phyloP scores from a whole-genome alignment of 116 monocot genomes.

The Phalaenopsis hybrid region DNA sequence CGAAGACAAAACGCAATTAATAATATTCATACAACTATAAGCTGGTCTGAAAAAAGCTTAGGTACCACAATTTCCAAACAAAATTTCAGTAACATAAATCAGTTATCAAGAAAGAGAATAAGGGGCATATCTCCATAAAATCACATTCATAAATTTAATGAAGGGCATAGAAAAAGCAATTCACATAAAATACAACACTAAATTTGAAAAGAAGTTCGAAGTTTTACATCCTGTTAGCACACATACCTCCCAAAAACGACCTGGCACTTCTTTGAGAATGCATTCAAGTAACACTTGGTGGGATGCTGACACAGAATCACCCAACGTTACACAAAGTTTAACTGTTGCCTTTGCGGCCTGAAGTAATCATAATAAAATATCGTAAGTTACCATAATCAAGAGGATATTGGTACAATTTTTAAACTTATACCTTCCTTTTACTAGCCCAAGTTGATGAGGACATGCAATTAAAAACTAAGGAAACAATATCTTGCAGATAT shows the following conservation, averaged over 20 bases:
- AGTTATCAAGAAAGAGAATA: not conserved
- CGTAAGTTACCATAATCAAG: not conserved
- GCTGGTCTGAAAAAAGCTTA: no score
- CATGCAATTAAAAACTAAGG: slow-evolving; percentile 62
- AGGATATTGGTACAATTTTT: not conserved
- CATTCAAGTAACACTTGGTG: slow-evolving; percentile 55
- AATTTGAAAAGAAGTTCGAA: not conserved
- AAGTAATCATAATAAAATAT: slow-evolving; percentile 14
- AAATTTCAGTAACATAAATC: not conserved
- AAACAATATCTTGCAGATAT: slow-evolving; percentile 70
- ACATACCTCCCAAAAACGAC: slow-evolving; percentile 94
- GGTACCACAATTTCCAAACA: no score
- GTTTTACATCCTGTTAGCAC: not conserved
- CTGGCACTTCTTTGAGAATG: slow-evolving; percentile 80
- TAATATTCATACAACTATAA: no score
- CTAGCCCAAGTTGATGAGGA: slow-evolving; percentile 87
- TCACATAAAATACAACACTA: not conserved
- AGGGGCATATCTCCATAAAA: not conserved
- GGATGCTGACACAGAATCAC: slow-evolving; percentile 55
- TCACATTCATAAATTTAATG: not conserved
- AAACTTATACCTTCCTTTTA: slow-evolving; percentile 75
- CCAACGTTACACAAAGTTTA: slow-evolving; percentile 68
- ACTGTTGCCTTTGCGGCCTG: slow-evolving; percentile 90
- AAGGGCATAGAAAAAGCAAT: not conserved
- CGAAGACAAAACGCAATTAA: no score